These are phyloP conservation scores for Penicillium manginii DNA, from an alignment of 495 filamentous ascomycete species.

Conservation along the genomic window DNA sequence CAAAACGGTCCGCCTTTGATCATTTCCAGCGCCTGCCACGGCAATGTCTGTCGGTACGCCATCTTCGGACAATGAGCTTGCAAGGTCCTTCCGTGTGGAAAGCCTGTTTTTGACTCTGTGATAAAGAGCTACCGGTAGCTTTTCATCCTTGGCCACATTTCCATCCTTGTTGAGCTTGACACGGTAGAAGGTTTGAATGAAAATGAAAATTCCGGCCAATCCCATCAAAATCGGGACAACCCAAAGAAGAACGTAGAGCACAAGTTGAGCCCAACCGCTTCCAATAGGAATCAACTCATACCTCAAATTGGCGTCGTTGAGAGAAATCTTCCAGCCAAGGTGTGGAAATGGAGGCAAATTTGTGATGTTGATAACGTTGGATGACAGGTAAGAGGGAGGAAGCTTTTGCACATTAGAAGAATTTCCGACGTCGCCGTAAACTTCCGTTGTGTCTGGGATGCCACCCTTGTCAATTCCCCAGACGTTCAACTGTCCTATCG, in stretches of 20 bases:
- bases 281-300: slow-evolving; percentile 47
- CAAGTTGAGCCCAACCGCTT: slow-evolving; percentile 42
- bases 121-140: slow-evolving; percentile 12
- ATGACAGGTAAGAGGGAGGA: slow-evolving; percentile 32
- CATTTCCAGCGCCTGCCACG: slow-evolving; percentile 13
- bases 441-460: slow-evolving; percentile 47
- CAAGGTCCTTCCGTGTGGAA: slow-evolving; percentile 4
- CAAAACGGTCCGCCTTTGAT: slow-evolving; percentile 55
- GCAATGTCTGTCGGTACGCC: slow-evolving; percentile 16
- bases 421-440: slow-evolving; percentile 53
- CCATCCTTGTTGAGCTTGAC: slow-evolving; percentile 54
- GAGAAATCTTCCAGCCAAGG: slow-evolving; percentile 45
- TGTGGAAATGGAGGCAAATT: slow-evolving; percentile 44
- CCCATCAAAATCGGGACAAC: slow-evolving; percentile 46
- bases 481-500: slow-evolving; percentile 48
- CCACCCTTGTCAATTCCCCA: slow-evolving; percentile 54
- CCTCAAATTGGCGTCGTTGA: slow-evolving; percentile 51
- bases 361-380: slow-evolving; percentile 52
- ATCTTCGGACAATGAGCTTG: slow-evolving; percentile 14
- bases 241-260: slow-evolving; percentile 49
- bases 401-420: slow-evolving; percentile 23
- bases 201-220: slow-evolving; percentile 44
- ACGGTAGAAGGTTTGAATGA: slow-evolving; percentile 51
- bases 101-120: slow-evolving; percentile 16
- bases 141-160: slow-evolving; percentile 20